Evolutionary conservation across 1,139 yeast genomes (phyloP).

Genomic region (Blastobotrys elegans): DNA sequence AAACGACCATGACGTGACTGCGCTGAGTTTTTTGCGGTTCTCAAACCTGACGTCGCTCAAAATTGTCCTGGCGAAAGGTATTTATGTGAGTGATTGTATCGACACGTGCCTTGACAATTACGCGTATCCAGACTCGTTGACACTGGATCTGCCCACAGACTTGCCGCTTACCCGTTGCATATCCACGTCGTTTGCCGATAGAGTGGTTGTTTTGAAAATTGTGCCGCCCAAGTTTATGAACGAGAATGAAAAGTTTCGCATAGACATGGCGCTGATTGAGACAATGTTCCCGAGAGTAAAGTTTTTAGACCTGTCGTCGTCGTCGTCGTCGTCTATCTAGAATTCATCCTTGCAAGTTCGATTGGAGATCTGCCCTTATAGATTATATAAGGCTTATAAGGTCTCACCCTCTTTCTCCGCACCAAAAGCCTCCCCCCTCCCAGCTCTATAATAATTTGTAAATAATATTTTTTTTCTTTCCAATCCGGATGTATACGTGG

Average conservation of each 20-base stretch:
- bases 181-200: not conserved
- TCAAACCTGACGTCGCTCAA: not conserved
- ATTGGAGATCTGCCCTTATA: too few relatives aligned
- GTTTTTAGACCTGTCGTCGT: not conserved
- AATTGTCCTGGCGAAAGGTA: not conserved
- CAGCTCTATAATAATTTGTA: too few relatives aligned
- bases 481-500: too few relatives aligned
- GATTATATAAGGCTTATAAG: too few relatives aligned
- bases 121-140: not conserved
- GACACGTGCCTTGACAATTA: not conserved
- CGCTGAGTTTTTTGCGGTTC: slow-evolving; percentile 1
- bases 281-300: slow-evolving; percentile 5
- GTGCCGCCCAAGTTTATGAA: not conserved
- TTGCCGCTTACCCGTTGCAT: not conserved
- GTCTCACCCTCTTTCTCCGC: too few relatives aligned
- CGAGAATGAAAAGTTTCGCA: slow-evolving; percentile 1
- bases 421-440: too few relatives aligned
- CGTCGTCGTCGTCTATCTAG: too few relatives aligned
- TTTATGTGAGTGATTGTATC: not conserved
- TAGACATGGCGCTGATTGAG: not conserved
- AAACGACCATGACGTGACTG: not conserved
- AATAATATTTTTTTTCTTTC: too few relatives aligned
- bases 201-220: not conserved
- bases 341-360: too few relatives aligned
- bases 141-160: slow-evolving; percentile 2